Evolutionary conservation across 345 rosid genomes (phyloP).

Genomic region (Atalantia buxifolia): DNA sequence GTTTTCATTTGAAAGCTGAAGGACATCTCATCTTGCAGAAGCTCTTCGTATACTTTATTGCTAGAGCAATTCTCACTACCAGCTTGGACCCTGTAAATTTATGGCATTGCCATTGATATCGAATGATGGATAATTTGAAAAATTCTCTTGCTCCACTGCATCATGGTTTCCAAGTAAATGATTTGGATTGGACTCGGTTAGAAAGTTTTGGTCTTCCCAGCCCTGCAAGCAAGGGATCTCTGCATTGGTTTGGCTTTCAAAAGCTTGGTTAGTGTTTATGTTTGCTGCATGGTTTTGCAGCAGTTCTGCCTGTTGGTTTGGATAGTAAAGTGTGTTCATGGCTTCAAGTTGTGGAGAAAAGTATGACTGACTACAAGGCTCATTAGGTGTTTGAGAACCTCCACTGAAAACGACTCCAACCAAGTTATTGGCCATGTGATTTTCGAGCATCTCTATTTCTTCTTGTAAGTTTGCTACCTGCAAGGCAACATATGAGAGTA

Average conservation of each 20-base stretch:
- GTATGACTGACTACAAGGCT: conserved; percentile 21
- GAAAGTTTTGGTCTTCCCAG: conserved; percentile 31
- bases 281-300: conserved; percentile 22
- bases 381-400: conserved; percentile 18
- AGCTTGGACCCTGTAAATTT: conserved; percentile 10
- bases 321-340: conserved; percentile 30
- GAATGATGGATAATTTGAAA: conserved; percentile 28
- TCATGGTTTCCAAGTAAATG: conserved; percentile 29
- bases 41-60: neutral
- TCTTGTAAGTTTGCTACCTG: conserved; percentile 67
- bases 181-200: conserved; percentile 22
- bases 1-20: neutral
- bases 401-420: conserved; percentile 24
- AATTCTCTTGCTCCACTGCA: conserved; percentile 37
- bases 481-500: conserved; percentile 8
- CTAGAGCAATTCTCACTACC: neutral
- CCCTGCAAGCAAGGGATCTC: conserved; percentile 20
- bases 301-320: conserved; percentile 28
- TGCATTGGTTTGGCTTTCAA: conserved; percentile 18
- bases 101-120: conserved; percentile 15
- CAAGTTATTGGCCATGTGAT: conserved; percentile 41
- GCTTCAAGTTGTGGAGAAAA: conserved; percentile 22
- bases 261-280: conserved; percentile 22
- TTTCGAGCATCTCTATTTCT: conserved; percentile 51
- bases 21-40: neutral